Base-by-base conservation (phyloP, 805 yeast species). In the Candida pseudofarinosa region DNA sequence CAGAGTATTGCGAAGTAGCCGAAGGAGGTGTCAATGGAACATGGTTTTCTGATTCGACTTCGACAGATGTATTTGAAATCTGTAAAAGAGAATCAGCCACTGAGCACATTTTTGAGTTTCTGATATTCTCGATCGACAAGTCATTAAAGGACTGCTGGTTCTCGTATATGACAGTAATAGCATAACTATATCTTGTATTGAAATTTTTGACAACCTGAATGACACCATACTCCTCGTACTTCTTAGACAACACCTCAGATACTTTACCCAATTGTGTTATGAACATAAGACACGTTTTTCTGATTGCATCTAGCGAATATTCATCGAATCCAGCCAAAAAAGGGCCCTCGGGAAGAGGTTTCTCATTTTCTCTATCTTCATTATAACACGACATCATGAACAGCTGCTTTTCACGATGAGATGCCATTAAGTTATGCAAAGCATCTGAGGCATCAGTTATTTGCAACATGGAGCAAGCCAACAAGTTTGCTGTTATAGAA, bases 381-480 rank as follows among this genome's bases (percentile, higher is more conserved):
- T 48, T 47, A 38, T 41, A 46, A 32, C 34, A 32, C 4, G 47
- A 48, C 15, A 33, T 39, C 17, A 42, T 50, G 12, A 46, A 38
- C 20, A 40, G 35, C 13, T 43, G 28, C 19, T 42, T 45, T 14
- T 37, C 35, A 12, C 42, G 33, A 14, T 35, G 45, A 31, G 40
- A 41, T 20, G 38, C 44, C 18, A 59, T 42, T 18, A 63, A 45
- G 14, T 53, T 47, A 30, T 59, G 62, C 15, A 74, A 52, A 34
- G 60, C 57, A 19, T 56, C 53, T 1, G 73, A 52, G 12, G 77
- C 80, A 35, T 69, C 56, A 19, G 76, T 70, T 37, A 76, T 58
- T 45, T 73, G 73, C 34, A 78, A 56, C 69, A 78, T 75, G 14
- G 79, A 67, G 48, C 80, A 76, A 10, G 84, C 80, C 43, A 80